Evolutionary conservation across 2,329 filamentous ascomycete species (phyloP).

Genomic region (Tolypocladium ovalisporum): DNA sequence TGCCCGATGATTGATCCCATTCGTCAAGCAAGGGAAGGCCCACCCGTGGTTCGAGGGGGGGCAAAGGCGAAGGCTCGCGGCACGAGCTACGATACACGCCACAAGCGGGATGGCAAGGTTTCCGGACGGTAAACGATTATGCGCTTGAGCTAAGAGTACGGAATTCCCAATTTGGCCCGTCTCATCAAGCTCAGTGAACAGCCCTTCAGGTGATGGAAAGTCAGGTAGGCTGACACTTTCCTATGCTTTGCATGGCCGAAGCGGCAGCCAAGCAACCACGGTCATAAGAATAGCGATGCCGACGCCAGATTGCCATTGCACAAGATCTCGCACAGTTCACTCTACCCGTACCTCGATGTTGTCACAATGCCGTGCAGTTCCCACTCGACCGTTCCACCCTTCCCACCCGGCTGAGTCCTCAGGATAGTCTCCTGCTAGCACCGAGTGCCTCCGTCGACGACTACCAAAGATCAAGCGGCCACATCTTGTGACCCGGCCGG

Average conservation of each 20-base stretch:
- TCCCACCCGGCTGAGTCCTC: background rate
- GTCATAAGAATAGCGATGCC: background rate
- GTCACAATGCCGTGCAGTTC: background rate
- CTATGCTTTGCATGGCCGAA: background rate
- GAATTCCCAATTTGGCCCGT: background rate
- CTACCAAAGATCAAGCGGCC: background rate
- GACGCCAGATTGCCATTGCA: background rate
- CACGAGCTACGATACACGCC: background rate
- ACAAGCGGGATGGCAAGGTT: background rate
- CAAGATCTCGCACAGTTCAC: background rate
- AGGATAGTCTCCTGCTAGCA: background rate
- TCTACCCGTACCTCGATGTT: background rate
- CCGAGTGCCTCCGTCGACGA: background rate
- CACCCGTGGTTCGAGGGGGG: background rate
- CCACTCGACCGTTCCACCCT: background rate
- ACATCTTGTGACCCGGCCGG: background rate
- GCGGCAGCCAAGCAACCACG: background rate
- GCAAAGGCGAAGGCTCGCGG: background rate
- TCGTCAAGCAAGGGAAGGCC: constrained; percentile 2
- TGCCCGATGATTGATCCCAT: background rate
- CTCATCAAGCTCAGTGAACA: background rate
- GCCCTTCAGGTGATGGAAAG: background rate
- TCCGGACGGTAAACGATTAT: background rate
- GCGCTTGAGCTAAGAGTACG: background rate
- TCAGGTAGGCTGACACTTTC: background rate